phyloP scores from a whole-genome alignment of 1,284 basidiomycete species.

The Cerioporus squamosus region DNA sequence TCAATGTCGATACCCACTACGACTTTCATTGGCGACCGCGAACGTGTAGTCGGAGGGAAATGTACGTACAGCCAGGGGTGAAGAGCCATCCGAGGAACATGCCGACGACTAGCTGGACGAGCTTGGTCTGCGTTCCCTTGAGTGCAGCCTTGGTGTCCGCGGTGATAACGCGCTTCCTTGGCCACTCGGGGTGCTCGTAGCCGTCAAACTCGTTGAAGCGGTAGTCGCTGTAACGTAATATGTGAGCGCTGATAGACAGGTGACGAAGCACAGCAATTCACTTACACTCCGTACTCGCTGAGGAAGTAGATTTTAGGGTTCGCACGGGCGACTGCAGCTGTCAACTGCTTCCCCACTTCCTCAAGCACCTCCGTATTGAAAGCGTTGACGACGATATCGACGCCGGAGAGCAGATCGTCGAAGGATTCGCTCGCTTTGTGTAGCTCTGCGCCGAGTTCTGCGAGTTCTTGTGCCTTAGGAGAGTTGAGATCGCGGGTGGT shows the following conservation, averaged over 20 bases:
- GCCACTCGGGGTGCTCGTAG: slow-evolving; percentile 28
- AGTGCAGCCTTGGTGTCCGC: slow-evolving; percentile 15
- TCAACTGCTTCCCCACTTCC: slow-evolving; percentile 22
- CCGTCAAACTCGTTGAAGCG: slow-evolving; percentile 30
- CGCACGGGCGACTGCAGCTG: slow-evolving; percentile 21
- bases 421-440: slow-evolving; percentile 18
- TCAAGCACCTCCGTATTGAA: neutral
- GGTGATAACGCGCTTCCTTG: slow-evolving; percentile 24
- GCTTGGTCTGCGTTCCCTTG: slow-evolving; percentile 21
- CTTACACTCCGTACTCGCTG: slow-evolving; percentile 34
- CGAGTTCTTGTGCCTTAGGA: neutral
- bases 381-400: slow-evolving; percentile 28
- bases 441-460: slow-evolving; percentile 9
- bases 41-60: neutral
- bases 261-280: neutral
- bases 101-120: slow-evolving; percentile 29
- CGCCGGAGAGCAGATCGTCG: slow-evolving; percentile 23
- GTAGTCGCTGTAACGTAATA: slow-evolving; percentile 25
- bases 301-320: slow-evolving; percentile 32
- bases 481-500: neutral
- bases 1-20: slow-evolving; percentile 30
- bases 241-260: neutral
- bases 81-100: slow-evolving; percentile 26
- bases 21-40: neutral
- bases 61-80: slow-evolving; percentile 16